phyloP scores from a whole-genome alignment of 2,329 filamentous ascomycete species.

The Aureobasidium sp. region DNA sequence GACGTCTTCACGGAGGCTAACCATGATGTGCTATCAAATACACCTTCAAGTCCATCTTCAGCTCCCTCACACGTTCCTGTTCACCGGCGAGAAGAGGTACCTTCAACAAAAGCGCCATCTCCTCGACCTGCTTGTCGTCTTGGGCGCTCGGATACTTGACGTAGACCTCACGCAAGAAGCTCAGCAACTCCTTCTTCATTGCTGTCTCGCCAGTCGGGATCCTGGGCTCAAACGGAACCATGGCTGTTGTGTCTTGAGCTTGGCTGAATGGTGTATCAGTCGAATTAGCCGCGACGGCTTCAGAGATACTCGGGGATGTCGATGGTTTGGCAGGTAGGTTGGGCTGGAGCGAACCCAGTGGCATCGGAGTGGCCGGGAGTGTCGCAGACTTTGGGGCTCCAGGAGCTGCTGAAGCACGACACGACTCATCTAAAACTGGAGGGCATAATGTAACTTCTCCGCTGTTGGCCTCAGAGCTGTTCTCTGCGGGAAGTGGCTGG shows the following conservation, averaged over 20 bases:
- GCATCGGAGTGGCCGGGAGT: too few relatives aligned
- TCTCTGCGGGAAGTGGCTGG: background rate
- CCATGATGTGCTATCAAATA: background rate
- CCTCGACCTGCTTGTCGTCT: background rate
- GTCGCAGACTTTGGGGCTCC: background rate
- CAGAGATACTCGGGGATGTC: too few relatives aligned
- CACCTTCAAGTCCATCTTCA: background rate
- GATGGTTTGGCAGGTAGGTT: background rate
- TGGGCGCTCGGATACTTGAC: background rate
- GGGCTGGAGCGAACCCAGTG: too few relatives aligned
- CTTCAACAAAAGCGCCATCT: background rate
- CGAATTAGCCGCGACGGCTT: background rate
- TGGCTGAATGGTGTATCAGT: background rate
- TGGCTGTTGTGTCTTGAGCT: background rate
- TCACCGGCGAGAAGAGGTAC: background rate
- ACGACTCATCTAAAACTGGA: background rate
- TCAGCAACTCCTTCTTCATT: background rate
- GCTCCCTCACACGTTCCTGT: background rate
- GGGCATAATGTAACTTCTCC: background rate
- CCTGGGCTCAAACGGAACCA: too few relatives aligned
- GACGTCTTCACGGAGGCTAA: background rate
- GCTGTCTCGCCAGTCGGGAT: background rate
- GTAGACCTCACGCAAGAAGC: background rate
- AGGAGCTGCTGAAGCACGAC: background rate
- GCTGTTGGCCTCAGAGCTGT: background rate